These are phyloP conservation scores for Yamadazyma ubonensis DNA, from an alignment of 805 yeast species.

Conservation along the genomic window DNA sequence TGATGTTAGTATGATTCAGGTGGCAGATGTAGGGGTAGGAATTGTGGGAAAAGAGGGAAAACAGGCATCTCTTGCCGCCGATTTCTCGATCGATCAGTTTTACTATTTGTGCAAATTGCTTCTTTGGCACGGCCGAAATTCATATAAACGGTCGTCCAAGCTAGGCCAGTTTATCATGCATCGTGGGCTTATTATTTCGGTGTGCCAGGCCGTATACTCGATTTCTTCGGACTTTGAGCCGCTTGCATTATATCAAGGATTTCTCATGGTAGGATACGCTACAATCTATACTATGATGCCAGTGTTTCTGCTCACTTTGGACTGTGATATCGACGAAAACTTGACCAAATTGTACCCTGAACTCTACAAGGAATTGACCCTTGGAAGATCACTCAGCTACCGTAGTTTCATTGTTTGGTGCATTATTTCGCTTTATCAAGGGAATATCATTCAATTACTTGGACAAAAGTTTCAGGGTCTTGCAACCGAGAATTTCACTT, in stretches of 20 bases:
- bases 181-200: conserved; percentile 89
- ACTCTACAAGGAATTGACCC: conserved; percentile 85
- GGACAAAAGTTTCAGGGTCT: conserved; percentile 77
- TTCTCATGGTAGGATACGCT: conserved; percentile 98
- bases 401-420: conserved; percentile 91
- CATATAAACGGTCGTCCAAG: conserved; percentile 93
- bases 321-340: conserved; percentile 86
- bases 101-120: conserved; percentile 82
- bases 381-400: conserved; percentile 83
- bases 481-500: conserved; percentile 49
- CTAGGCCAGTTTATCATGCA: conserved; percentile 95
- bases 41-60: conserved; percentile 98
- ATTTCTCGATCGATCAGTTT: conserved; percentile 90
- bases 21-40: conserved; percentile 98
- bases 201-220: conserved; percentile 92
- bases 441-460: conserved; percentile 76
- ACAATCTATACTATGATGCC: conserved; percentile 98
- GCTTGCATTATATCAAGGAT: conserved; percentile 90
- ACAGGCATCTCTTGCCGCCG: conserved; percentile 97
- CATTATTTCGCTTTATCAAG: conserved; percentile 86
- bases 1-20: conserved; percentile 98
- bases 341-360: conserved; percentile 92
- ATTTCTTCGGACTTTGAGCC: conserved; percentile 88
- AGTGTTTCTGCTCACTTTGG: conserved; percentile 88
- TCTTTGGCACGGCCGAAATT: conserved; percentile 97